Evolutionary conservation across 176 grass and related monocot species (phyloP), one percentile per base, ranked within the genome.

Genomic region (Pontederia paniculata): DNA sequence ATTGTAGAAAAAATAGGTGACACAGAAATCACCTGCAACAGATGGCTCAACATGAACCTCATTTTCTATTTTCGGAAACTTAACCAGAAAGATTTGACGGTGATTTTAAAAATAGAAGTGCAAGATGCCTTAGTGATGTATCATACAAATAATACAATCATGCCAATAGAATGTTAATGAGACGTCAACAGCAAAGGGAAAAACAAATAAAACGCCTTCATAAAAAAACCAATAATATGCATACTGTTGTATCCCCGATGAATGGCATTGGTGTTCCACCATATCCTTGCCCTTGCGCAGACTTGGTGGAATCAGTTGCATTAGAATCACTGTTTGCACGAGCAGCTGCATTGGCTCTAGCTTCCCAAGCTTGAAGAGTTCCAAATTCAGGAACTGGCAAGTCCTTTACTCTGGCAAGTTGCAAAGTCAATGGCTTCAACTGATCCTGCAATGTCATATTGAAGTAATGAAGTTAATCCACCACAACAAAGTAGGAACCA

Each of bases 311-410:
- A 64, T 89, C 89, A 50, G 62, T 56, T 67, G 76, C 76, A 73
- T 70, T 67, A 61, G 74, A 48, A 69, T 89, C 73, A 62, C 79
- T 83, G 66, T 73, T 55, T 59, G 55, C 64, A 66, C 63, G 73
- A 67, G 70, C 78, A 66, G 79, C 79, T 61, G 78, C 58, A 67
- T 78, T 85, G 65, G 74, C 81, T 69, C 82, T 76, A 43, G 70
- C 63, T 76, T 95, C 85, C 85, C 89, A 95, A 70, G 81, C 68
- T 75, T 83, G 85, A 41, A 95, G 70, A 69, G 72, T 95, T 55
- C 89, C 89, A 83, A 89, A 95, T 72, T 89, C 89, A 69, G 89
- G 89, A 23, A 81, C 76, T 63, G 85, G 76, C 23, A 95, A 70
- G 72, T 95, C 86, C 70, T 78, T 89, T 62, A 95, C 85, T 75